These are phyloP conservation scores for Pleurotus giganteus DNA, from an alignment of 768 basidiomycete species.

Conservation along the genomic window DNA sequence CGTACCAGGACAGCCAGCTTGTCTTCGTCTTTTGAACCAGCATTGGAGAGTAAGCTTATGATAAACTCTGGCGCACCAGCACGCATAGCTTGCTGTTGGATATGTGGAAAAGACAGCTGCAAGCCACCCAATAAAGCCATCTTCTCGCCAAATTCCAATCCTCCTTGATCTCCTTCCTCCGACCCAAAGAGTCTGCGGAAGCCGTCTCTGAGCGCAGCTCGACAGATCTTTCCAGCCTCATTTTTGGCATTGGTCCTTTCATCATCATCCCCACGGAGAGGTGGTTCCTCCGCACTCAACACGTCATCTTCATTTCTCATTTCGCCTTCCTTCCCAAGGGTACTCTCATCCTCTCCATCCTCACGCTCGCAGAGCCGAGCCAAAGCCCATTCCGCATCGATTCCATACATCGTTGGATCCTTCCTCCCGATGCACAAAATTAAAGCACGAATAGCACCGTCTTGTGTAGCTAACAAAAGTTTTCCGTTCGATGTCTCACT, in stretches of 20 bases:
- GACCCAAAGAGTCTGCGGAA: not conserved
- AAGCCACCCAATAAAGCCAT: not conserved
- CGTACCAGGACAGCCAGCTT: slow-evolving; percentile 11
- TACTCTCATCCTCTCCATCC: not conserved
- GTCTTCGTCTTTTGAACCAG: not conserved
- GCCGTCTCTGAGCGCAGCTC: not conserved
- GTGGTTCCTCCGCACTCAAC: not conserved
- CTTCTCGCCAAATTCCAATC: not conserved
- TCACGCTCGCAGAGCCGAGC: not conserved
- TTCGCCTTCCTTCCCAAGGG: not conserved
- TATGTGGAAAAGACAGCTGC: not conserved
- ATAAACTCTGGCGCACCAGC: not conserved
- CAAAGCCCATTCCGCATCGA: slow-evolving; percentile 3
- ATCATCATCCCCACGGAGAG: not conserved
- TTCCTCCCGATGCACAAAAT: not conserved
- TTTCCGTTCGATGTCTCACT: not conserved
- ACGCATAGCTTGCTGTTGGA: not conserved
- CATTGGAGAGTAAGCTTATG: not conserved
- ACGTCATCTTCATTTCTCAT: not conserved
- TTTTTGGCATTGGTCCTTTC: not conserved
- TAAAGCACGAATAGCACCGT: not conserved
- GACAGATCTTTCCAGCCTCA: not conserved
- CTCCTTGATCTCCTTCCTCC: not conserved
- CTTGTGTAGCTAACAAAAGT: not conserved
- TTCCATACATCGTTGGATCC: not conserved